Evolutionary conservation across 192 early-diverging fungal species (phyloP).

Genomic region (Coemansia javaensis): DNA sequence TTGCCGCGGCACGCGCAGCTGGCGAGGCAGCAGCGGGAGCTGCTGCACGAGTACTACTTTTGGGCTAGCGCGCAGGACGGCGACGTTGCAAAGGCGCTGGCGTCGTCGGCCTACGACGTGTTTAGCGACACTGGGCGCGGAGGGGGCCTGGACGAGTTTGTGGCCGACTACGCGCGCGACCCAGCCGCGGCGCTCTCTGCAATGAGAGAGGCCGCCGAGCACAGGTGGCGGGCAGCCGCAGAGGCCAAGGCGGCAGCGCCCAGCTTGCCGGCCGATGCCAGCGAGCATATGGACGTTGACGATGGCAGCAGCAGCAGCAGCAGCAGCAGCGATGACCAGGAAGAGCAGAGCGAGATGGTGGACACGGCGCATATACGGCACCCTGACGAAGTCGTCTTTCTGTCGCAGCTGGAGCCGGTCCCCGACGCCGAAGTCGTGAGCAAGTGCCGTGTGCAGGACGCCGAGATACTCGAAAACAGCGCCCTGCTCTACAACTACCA

Average conservation of each 20-base stretch:
- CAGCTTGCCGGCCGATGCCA: not conserved
- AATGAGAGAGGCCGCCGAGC: slow-evolving; percentile 3
- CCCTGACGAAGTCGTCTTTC: slow-evolving; percentile 33
- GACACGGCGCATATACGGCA: slow-evolving; percentile 15
- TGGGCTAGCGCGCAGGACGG: slow-evolving; percentile 15
- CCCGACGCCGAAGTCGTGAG: slow-evolving; percentile 16
- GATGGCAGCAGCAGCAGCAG: not conserved
- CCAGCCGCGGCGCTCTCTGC: slow-evolving; percentile 8
- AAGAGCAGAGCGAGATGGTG: not conserved
- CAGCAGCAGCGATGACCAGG: not conserved
- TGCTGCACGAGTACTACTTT: slow-evolving; percentile 29
- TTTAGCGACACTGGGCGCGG: slow-evolving; percentile 1
- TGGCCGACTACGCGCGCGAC: slow-evolving; percentile 13
- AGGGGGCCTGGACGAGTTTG: slow-evolving; percentile 15
- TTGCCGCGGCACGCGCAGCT: slow-evolving; percentile 9
- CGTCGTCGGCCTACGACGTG: not conserved
- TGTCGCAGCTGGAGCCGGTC: slow-evolving; percentile 28
- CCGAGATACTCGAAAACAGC: slow-evolving; percentile 16
- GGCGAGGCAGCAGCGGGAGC: slow-evolving; percentile 9
- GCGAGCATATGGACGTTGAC: slow-evolving; percentile 24
- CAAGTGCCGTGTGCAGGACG: slow-evolving; percentile 4
- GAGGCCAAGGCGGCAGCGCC: not conserved
- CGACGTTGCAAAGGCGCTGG: slow-evolving; percentile 12
- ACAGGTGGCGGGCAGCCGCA: slow-evolving; percentile 4
- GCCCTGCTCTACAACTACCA: slow-evolving; percentile 16